These are phyloP conservation scores for Polychytrium aggregatum DNA, from an alignment of 192 early-diverging fungal species.

Conservation along the genomic window DNA sequence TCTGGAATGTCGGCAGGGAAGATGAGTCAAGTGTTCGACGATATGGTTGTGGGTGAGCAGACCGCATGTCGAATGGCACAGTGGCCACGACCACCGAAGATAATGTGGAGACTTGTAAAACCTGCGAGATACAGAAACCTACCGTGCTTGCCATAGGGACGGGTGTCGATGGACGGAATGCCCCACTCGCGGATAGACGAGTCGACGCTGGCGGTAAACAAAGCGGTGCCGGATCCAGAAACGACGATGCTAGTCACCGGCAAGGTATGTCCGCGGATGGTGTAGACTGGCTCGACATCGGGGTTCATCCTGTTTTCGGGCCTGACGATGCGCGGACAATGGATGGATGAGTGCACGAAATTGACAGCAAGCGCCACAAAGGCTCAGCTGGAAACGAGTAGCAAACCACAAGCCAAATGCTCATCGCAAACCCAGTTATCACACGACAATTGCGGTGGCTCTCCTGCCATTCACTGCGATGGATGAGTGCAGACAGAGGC, in stretches of 20 bases:
- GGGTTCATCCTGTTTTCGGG: too few species aligned
- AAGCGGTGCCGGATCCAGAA: constrained; percentile 39
- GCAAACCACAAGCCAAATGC: background rate
- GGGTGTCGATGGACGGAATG: constrained; percentile 40
- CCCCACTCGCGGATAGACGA: constrained; percentile 58
- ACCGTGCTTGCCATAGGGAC: constrained; percentile 41
- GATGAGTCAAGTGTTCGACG: background rate
- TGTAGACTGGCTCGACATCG: constrained; percentile 58
- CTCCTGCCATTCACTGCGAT: background rate
- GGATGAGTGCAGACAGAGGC: too few species aligned
- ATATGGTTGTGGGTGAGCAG: background rate
- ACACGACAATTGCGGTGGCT: background rate
- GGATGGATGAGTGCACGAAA: background rate
- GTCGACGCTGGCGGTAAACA: constrained; percentile 65
- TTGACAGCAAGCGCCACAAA: background rate
- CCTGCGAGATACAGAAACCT: background rate
- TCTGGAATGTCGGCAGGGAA: constrained; percentile 4
- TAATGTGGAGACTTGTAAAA: constrained; percentile 5
- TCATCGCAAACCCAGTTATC: background rate
- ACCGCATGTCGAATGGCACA: background rate
- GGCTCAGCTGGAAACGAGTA: background rate
- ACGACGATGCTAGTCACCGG: constrained; percentile 57
- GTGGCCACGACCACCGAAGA: background rate
- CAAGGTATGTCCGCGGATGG: constrained; percentile 64
- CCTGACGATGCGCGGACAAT: constrained; percentile 7